These are phyloP conservation scores for Cladosporium velox DNA, from an alignment of 2,329 filamentous ascomycete species.

Conservation along the genomic window DNA sequence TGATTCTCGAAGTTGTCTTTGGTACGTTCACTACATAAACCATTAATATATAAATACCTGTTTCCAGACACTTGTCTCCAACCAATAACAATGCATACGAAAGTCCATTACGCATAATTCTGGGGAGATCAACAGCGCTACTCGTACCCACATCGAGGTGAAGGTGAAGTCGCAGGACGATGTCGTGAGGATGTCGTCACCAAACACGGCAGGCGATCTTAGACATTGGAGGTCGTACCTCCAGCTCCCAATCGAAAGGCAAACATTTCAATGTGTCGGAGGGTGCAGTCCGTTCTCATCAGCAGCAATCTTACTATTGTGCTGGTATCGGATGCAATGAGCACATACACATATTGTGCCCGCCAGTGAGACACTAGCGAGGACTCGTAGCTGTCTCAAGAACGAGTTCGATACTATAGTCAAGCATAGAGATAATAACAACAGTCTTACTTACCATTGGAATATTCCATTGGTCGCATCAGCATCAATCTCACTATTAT, in stretches of 20 bases:
- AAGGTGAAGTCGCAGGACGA: neutral
- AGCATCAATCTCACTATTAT: too few species aligned
- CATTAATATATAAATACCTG: neutral
- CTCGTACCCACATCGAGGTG: neutral
- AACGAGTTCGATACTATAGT: neutral
- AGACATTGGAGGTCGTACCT: neutral
- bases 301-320: neutral
- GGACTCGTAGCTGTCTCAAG: neutral
- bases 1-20: neutral
- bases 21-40: neutral
- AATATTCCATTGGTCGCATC: neutral
- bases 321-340: too few species aligned
- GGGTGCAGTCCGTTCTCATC: neutral
- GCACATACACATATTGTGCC: neutral
- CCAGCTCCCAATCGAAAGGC: neutral
- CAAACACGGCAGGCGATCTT: neutral
- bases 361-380: neutral
- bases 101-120: constrained; percentile 17
- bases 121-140: constrained; percentile 9
- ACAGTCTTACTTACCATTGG: too few species aligned
- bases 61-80: neutral
- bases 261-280: neutral
- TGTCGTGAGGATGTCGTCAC: neutral
- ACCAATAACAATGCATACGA: neutral
- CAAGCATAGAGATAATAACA: too few species aligned